Base-by-base conservation (phyloP, 495 filamentous ascomycete species). In the Chaetomium tenue region DNA sequence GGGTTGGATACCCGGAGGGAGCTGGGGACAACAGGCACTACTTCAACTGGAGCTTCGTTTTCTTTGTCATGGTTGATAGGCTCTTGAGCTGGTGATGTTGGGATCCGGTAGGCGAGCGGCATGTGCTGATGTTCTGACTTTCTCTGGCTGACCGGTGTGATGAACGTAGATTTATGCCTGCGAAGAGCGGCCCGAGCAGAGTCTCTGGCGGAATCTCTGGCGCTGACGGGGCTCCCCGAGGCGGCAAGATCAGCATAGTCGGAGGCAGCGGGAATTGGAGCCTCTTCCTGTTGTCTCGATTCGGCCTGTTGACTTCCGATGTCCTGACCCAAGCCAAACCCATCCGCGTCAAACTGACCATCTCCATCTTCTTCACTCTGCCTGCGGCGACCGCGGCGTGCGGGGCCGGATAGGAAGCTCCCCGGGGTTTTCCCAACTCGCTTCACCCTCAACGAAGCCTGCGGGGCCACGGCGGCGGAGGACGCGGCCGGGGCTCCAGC, bases 391-490 rank as follows among this genome's bases (percentile, higher is more conserved):
- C 89, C 89, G 65, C 90, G 79, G 62, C 90, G 84, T 23, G 88
- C 89, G 11, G 90, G 89, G 0, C 89, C 89, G 63, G 86, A 91
- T 25, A 92, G 77, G 67, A 91, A 92, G 63, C 82, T 85, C 0
- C 90, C 90, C 11, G 88, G 85, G 7, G 87, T 76, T 67, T 89
- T 89, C 18, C 85, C 87, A 33, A 91, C 82, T 66, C 88, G 80
- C 74, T 90, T 91, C n/a, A 89, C 76, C 1, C 89, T 85, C 75
- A 90, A 78, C 20, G 89, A 89, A 70, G 86, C 88, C 64, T 87
- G 88, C 0, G 84, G 75, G 1, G 83, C 86, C 25, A 77, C 72
- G 4, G 88, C 72, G 4, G 88, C 87, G 6, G 88, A 69, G 15
- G 76, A 63, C 25, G 78, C 72, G 52, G 78, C 70, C 53, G 72